Percentiles rank a stretch among this genome's conserved stretches.
Evolutionary conservation across 2,329 filamentous ascomycete genomes (phyloP).

Genomic region (Colletotrichum kahawae): DNA sequence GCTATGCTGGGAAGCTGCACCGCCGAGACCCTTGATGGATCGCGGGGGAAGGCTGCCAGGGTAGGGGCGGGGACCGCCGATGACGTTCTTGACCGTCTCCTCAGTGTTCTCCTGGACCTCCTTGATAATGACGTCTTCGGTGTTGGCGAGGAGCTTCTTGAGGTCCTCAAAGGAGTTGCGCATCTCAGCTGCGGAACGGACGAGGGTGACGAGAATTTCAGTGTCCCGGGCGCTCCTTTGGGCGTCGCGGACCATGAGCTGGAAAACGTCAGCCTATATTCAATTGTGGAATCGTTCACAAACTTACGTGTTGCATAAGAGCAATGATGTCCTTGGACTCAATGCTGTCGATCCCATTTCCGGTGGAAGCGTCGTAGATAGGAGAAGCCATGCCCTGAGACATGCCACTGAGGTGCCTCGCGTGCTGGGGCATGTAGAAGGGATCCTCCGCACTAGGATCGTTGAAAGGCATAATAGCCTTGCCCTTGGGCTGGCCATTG

Average conservation of each 20-base stretch:
- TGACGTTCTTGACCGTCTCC: conserved; percentile 78
- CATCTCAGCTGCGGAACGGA: conserved; percentile 95
- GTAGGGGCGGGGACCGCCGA: conserved; percentile 86
- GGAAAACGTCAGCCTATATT: conserved; percentile 28
- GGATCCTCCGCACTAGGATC: conserved; percentile 66
- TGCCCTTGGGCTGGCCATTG: conserved; percentile 58
- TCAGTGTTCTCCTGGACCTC: conserved; percentile 89
- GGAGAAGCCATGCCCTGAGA: conserved; percentile 91
- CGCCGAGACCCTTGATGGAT: conserved; percentile 53
- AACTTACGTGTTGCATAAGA: conserved; percentile 89
- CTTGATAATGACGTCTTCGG: conserved; percentile 87
- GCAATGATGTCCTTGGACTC: conserved; percentile 97
- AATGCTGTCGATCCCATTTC: conserved; percentile 86
- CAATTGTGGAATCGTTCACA: background rate
- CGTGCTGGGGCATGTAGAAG: conserved; percentile 65
- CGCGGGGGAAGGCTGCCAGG: conserved; percentile 70
- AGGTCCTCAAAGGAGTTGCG: conserved; percentile 95
- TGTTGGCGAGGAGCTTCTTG: conserved; percentile 88
- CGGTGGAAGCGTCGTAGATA: conserved; percentile 88
- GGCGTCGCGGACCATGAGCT: conserved; percentile 94
- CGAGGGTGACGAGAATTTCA: conserved; percentile 92
- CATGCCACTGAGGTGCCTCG: conserved; percentile 81
- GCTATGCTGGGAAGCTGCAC: conserved; percentile 55
- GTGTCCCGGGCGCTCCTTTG: conserved; percentile 96
- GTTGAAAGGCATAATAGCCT: conserved; percentile 45